These are phyloP conservation scores for Antrodiella citrinella DNA, from an alignment of 768 basidiomycete genomes.

Conservation along the genomic window DNA sequence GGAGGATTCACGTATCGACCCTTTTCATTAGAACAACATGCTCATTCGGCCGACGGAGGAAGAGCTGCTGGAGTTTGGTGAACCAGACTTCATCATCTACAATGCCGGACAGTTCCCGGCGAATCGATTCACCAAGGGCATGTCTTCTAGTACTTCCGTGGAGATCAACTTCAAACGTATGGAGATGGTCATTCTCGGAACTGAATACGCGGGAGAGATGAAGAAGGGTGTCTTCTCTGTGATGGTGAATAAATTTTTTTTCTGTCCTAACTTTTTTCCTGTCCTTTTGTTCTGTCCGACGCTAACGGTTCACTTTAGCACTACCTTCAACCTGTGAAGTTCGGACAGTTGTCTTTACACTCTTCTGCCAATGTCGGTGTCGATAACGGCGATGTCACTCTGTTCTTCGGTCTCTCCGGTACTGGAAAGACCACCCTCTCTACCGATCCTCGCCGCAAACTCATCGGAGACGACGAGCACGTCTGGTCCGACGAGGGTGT, in stretches of 20 bases:
- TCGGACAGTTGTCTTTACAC: conserved; percentile 94
- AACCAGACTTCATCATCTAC: conserved; percentile 99
- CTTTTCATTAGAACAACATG: conserved; percentile 80
- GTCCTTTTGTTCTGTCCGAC: conserved; percentile 1
- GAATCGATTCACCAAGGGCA: conserved; percentile 99
- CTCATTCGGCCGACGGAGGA: conserved; percentile 95
- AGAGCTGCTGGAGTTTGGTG: conserved; percentile 89
- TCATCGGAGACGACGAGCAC: conserved; percentile 99
- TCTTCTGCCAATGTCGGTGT: conserved; percentile 96
- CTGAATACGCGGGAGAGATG: conserved; percentile 99
- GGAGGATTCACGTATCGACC: not conserved
- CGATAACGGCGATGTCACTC: conserved; percentile 83
- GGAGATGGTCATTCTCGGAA: conserved; percentile 99
- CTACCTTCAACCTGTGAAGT: conserved; percentile 98
- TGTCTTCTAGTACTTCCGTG: conserved; percentile 97
- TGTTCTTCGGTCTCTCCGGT: conserved; percentile 98
- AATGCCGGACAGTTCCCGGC: conserved; percentile 99
- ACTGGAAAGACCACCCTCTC: conserved; percentile 99
- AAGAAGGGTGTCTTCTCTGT: conserved; percentile 99
- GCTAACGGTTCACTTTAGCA: conserved; percentile 41
- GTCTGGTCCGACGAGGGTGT: conserved; percentile 99
- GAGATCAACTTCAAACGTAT: conserved; percentile 99
- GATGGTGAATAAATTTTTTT: conserved; percentile 51
- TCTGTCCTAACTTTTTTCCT: no score
- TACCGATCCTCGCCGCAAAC: conserved; percentile 85